Conservation (phyloP, 176 grass and related monocot species). For the Phoenix roebelenii region DNA sequence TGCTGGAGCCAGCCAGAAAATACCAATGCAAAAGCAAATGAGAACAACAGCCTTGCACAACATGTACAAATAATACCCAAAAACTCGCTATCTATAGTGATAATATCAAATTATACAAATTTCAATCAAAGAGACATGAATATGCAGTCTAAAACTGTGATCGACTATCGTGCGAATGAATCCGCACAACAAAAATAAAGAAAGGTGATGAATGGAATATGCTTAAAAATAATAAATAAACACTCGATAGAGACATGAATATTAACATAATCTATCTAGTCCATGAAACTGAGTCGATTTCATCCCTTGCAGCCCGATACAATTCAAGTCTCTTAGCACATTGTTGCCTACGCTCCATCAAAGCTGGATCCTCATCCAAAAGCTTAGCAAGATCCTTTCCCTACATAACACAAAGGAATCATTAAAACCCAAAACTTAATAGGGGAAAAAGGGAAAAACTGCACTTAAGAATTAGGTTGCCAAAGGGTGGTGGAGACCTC, state of each 20-base stretch:
- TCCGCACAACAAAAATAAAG: too few relatives aligned
- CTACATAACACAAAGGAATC: conserved; percentile 21
- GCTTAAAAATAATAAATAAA: too few relatives aligned
- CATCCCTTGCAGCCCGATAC: conserved; percentile 51
- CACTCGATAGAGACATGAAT: too few relatives aligned
- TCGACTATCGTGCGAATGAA: too few relatives aligned
- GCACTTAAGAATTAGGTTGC: neutral
- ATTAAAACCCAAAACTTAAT: conserved; percentile 7
- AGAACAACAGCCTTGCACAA: too few relatives aligned
- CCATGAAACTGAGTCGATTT: conserved; percentile 55
- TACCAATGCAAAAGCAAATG: too few relatives aligned
- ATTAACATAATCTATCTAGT: conserved; percentile 7
- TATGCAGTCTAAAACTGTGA: too few relatives aligned
- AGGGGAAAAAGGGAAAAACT: neutral
- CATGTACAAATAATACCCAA: neutral
- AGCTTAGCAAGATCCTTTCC: conserved; percentile 33
- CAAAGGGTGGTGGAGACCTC: conserved; percentile 19
- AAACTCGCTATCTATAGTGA: neutral
- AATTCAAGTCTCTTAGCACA: conserved; percentile 62
- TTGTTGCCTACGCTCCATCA: conserved; percentile 54
- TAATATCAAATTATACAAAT: too few relatives aligned
- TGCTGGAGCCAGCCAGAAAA: too few relatives aligned
- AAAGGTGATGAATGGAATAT: too few relatives aligned
- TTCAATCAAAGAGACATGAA: too few relatives aligned
- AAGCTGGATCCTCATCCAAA: conserved; percentile 56